Conservation (phyloP, 371 early-diverging fungal species). For the Funneliformis caledonium region DNA sequence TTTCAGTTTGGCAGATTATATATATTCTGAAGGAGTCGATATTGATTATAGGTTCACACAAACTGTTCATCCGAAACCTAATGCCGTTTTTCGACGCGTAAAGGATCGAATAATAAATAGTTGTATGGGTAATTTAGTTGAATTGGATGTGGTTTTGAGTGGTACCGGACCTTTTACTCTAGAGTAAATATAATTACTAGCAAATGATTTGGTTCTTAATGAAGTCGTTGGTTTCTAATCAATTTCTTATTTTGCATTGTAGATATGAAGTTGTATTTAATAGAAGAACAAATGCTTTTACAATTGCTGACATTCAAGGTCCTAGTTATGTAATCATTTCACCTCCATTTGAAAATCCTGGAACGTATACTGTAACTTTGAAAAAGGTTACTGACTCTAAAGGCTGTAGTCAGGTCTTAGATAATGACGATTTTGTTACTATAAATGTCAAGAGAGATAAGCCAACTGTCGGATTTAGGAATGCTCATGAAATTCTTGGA, state of each 20-base stretch:
- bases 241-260: background rate
- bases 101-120: constrained; percentile 13
- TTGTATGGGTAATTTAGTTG: constrained; percentile 33
- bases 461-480: constrained; percentile 33
- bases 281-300: constrained; percentile 26
- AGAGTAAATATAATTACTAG: constrained; percentile 3
- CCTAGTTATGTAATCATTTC: constrained; percentile 18
- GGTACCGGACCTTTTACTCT: constrained; percentile 33
- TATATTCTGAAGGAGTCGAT: constrained; percentile 33
- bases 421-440: constrained; percentile 31
- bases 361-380: constrained; percentile 31
- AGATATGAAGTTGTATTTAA: constrained; percentile 41
- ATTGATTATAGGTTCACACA: constrained; percentile 26
- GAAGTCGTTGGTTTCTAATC: background rate
- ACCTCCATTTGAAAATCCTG: constrained; percentile 37
- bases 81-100: constrained; percentile 2
- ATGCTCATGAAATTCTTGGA: background rate
- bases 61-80: constrained; percentile 36
- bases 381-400: constrained; percentile 23
- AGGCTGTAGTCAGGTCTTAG: constrained; percentile 26
- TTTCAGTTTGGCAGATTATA: background rate
- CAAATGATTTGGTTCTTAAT: background rate
- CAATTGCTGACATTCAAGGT: constrained; percentile 35
- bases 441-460: constrained; percentile 38
- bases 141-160: constrained; percentile 18